Percentiles rank a stretch among this genome's conserved stretches.
These are phyloP conservation scores for Trypanosoma avium DNA, from an alignment of 208 protist genomes.

Conservation along the genomic window DNA sequence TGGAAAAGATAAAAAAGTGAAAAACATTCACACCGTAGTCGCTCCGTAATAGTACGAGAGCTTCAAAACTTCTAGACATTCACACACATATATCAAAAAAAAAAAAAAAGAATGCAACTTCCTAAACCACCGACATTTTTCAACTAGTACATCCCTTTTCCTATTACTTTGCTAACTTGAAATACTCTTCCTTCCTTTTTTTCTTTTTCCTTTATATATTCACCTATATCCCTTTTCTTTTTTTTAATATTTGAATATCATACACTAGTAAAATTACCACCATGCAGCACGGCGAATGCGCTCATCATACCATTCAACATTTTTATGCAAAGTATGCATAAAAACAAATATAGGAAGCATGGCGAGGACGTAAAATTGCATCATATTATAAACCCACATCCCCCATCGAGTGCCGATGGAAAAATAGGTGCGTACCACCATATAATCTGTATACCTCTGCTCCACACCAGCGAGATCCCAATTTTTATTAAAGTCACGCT, in stretches of 20 bases:
- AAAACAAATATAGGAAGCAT: slow-evolving; percentile 81
- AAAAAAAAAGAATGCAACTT: not conserved
- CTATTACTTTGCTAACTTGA: not conserved
- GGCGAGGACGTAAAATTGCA: slow-evolving; percentile 86
- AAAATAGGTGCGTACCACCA: slow-evolving; percentile 90
- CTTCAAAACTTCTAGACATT: too few species aligned
- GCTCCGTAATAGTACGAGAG: too few species aligned
- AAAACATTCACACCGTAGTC: too few species aligned
- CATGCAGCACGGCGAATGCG: slow-evolving; percentile 82
- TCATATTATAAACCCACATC: slow-evolving; percentile 89
- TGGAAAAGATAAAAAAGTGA: slow-evolving; percentile 13
- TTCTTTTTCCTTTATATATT: too few species aligned
- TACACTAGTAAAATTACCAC: slow-evolving; percentile 58
- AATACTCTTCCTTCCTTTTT: not conserved
- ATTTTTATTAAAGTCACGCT: slow-evolving; percentile 91
- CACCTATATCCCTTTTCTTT: too few species aligned
- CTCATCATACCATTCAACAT: slow-evolving; percentile 82
- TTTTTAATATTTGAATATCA: not conserved
- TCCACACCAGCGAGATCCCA: slow-evolving; percentile 89
- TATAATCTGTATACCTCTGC: slow-evolving; percentile 88
- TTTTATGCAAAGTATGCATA: slow-evolving; percentile 82
- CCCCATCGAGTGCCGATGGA: slow-evolving; percentile 86
- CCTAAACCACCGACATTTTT: not conserved
- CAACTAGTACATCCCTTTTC: not conserved
- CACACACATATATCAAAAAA: slow-evolving; percentile 1